These are phyloP conservation scores for Boletellus sp. DNA, from an alignment of 768 basidiomycete species.

Conservation along the genomic window DNA sequence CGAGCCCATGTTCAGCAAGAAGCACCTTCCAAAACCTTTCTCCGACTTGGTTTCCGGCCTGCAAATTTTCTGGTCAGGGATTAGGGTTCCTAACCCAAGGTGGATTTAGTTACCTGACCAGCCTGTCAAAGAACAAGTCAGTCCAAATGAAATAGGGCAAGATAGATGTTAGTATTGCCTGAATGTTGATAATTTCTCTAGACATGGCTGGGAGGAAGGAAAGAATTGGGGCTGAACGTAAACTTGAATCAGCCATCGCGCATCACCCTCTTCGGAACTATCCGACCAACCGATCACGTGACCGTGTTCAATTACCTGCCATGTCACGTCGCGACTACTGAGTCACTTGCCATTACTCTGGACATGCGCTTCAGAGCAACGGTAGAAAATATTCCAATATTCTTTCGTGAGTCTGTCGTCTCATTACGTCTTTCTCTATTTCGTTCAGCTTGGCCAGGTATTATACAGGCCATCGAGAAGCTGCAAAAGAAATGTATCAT, in stretches of 20 bases:
- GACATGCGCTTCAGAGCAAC: constrained; percentile 63
- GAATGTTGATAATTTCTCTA: constrained; percentile 81
- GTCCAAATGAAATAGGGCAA: not conserved
- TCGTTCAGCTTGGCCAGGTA: constrained; percentile 40
- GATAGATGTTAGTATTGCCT: constrained; percentile 40
- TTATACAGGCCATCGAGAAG: constrained; percentile 80
- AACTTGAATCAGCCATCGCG: constrained; percentile 13
- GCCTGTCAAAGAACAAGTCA: constrained; percentile 39
- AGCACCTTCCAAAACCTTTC: constrained; percentile 89
- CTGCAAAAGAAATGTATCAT: constrained; percentile 82
- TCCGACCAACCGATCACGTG: constrained; percentile 21
- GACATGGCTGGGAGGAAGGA: constrained; percentile 43
- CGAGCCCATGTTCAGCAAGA: constrained; percentile 81
- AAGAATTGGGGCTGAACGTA: constrained; percentile 8
- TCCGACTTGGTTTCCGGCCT: constrained; percentile 78
- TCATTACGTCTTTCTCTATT: not conserved
- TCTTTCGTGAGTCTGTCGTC: constrained; percentile 44
- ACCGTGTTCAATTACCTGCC: constrained; percentile 12
- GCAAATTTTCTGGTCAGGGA: constrained; percentile 17
- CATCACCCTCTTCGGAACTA: constrained; percentile 15
- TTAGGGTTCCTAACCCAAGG: constrained; percentile 6
- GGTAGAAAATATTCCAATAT: constrained; percentile 54
- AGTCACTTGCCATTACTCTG: not conserved
- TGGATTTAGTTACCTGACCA: constrained; percentile 53
- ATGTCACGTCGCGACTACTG: constrained; percentile 10